Conservation (phyloP, 345 rosid species). For the Linum trigynum region DNA sequence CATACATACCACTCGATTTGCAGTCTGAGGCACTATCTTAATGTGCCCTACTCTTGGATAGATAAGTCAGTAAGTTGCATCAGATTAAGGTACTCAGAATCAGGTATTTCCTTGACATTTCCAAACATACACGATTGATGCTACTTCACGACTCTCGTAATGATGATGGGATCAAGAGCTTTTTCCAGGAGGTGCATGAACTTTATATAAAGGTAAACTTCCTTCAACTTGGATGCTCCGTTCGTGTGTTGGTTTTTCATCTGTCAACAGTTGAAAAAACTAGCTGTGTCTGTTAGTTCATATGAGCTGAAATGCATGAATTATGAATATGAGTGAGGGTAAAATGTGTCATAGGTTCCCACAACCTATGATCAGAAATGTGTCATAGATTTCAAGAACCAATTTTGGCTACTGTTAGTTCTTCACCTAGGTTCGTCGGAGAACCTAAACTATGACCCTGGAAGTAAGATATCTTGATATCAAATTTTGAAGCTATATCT, state of each 20-base stretch:
- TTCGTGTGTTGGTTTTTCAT: background rate
- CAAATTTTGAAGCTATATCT: background rate
- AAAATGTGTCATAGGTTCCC: no score
- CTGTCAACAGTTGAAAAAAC: background rate
- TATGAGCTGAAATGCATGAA: no score
- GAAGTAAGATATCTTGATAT: background rate
- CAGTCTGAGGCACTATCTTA: no score
- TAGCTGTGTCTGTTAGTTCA: no score
- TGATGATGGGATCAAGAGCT: conserved; percentile 96
- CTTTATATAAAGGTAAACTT: conserved; percentile 53
- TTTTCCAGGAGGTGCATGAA: conserved; percentile 80
- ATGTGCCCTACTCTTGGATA: no score
- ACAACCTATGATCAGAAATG: no score
- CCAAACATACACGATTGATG: conserved; percentile 82
- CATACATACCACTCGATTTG: no score
- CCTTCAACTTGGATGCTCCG: background rate
- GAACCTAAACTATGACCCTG: background rate
- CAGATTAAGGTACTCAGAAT: background rate
- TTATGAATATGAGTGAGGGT: no score
- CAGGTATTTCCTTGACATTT: conserved; percentile 8
- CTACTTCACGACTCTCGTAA: conserved; percentile 79
- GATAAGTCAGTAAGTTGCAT: background rate
- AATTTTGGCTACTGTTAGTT: no score
- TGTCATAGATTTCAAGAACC: no score
- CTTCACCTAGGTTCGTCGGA: background rate